Percentiles rank a stretch among this genome's conserved stretches.
phyloP scores from a whole-genome alignment of 2,329 filamentous ascomycete genomes.

The Xylariales sp. region DNA sequence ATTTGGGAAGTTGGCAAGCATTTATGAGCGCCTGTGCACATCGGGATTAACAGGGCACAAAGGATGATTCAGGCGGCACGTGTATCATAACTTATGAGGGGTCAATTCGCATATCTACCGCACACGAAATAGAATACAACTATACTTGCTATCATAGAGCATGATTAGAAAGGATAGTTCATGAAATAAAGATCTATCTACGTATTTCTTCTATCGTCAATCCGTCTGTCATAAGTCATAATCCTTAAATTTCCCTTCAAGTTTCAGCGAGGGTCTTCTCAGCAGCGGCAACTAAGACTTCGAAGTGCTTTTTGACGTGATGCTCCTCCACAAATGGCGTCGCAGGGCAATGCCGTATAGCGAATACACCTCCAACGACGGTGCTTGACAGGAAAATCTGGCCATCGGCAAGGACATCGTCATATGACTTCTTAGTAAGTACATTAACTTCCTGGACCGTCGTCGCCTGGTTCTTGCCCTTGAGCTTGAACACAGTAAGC shows the following conservation, averaged over 20 bases:
- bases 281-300: slow-evolving; percentile 73
- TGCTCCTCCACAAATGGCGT: slow-evolving; percentile 76
- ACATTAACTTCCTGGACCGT: slow-evolving; percentile 67
- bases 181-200: slow-evolving; percentile 18
- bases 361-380: slow-evolving; percentile 77
- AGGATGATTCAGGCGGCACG: slow-evolving; percentile 6
- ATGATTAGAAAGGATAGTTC: slow-evolving; percentile 2
- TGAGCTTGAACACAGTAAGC: slow-evolving; percentile 73
- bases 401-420: slow-evolving; percentile 76
- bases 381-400: slow-evolving; percentile 87
- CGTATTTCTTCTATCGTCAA: slow-evolving; percentile 7
- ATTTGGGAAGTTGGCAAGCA: background rate
- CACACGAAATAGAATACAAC: background rate
- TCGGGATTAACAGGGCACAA: background rate
- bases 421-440: slow-evolving; percentile 79
- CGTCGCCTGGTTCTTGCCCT: slow-evolving; percentile 45
- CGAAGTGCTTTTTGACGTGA: slow-evolving; percentile 79
- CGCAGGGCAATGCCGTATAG: slow-evolving; percentile 83
- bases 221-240: slow-evolving; percentile 21
- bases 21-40: background rate
- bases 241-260: slow-evolving; percentile 23
- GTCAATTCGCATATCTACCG: slow-evolving; percentile 11
- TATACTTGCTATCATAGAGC: background rate
- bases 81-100: slow-evolving; percentile 13
- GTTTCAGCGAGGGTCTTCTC: slow-evolving; percentile 62